These are phyloP conservation scores for Populus euphratica DNA, from an alignment of 345 rosid species.

Conservation along the genomic window DNA sequence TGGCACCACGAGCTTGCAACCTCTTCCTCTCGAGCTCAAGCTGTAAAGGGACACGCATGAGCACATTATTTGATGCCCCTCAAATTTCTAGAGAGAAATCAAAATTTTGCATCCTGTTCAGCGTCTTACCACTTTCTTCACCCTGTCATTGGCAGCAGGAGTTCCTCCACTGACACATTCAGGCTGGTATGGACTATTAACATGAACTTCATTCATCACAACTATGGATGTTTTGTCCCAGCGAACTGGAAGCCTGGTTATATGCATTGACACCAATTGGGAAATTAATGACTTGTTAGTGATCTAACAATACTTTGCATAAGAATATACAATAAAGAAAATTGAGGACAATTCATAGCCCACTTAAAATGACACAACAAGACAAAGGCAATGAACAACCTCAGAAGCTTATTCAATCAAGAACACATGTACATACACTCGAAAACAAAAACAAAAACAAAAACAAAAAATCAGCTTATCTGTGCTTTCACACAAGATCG, in stretches of 20 bases:
- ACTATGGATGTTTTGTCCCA: constrained; percentile 92
- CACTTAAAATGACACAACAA: not conserved
- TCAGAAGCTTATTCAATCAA: not conserved
- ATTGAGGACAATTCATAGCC: not conserved
- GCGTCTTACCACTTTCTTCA: constrained; percentile 89
- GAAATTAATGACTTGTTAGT: not conserved
- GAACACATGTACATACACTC: not conserved
- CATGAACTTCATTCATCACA: constrained; percentile 93
- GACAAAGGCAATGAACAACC: not conserved
- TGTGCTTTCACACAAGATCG: not conserved
- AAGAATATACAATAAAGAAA: not conserved
- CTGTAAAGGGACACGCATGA: constrained; percentile 31
- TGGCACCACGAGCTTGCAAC: constrained; percentile 46
- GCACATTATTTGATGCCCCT: not conserved
- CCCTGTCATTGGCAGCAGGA: constrained; percentile 90
- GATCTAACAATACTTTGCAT: not conserved
- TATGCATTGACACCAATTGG: constrained; percentile 1
- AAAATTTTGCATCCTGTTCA: not conserved
- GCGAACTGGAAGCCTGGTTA: constrained; percentile 88
- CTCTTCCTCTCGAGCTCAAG: constrained; percentile 66
- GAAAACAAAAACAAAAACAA: not conserved
- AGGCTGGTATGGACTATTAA: constrained; percentile 79
- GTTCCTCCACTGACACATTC: constrained; percentile 91
- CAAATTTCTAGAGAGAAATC: not conserved
- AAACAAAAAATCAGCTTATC: not conserved